These are phyloP conservation scores for Penicillium cosmopolitanum DNA, from an alignment of 495 filamentous ascomycete species.

Conservation along the genomic window DNA sequence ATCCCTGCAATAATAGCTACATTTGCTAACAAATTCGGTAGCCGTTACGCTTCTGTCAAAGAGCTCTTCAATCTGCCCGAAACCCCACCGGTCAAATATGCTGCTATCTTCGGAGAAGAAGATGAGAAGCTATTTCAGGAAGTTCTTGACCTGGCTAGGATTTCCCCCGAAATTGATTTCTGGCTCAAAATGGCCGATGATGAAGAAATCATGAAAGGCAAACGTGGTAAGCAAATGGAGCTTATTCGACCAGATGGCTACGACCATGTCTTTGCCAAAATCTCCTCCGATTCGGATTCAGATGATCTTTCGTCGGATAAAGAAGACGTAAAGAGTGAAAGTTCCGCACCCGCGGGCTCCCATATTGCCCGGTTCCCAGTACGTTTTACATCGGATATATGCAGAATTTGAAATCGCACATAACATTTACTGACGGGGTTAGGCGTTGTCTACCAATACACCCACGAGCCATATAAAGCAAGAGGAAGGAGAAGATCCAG, in stretches of 20 bases:
- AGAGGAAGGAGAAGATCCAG: background rate
- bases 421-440: too few relatives aligned
- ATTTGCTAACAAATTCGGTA: constrained; percentile 1
- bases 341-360: too few relatives aligned
- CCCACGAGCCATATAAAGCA: background rate
- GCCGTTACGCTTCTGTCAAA: constrained; percentile 9
- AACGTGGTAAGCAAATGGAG: constrained; percentile 10
- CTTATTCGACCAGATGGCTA: constrained; percentile 16
- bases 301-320: background rate
- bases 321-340: background rate
- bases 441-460: too few relatives aligned
- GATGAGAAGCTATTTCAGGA: constrained; percentile 14
- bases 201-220: constrained; percentile 16
- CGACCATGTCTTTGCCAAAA: constrained; percentile 3
- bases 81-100: constrained; percentile 2
- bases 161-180: constrained; percentile 9
- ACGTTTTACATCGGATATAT: background rate
- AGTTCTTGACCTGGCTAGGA: constrained; percentile 8
- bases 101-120: background rate
- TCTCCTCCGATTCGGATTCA: background rate
- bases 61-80: constrained; percentile 17
- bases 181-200: constrained; percentile 23
- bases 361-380: background rate
- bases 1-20: background rate
- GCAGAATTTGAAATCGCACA: too few relatives aligned